phyloP scores from a whole-genome alignment of 2,329 filamentous ascomycete species.

The Diaporthe sp. region DNA sequence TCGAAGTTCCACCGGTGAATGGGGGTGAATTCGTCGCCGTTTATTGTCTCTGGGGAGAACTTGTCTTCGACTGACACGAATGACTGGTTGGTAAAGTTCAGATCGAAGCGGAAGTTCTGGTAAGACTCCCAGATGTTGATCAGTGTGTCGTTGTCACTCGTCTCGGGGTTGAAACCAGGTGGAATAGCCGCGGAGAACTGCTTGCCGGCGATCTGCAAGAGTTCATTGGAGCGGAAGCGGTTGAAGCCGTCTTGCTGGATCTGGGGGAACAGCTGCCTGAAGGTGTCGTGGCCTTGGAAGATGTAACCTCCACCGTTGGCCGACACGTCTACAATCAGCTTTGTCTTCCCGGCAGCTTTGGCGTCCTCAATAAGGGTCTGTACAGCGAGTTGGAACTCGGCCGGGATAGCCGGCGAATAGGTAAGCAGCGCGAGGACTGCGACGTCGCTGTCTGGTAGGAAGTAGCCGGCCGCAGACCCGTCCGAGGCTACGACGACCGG shows the following conservation, averaged over 20 bases:
- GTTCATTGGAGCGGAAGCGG: slow-evolving; percentile 43
- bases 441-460: slow-evolving; percentile 49
- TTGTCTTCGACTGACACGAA: slow-evolving; percentile 59
- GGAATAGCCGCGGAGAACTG: slow-evolving; percentile 30
- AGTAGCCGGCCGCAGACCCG: slow-evolving; percentile 49
- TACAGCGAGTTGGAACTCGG: slow-evolving; percentile 49
- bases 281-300: slow-evolving; percentile 67
- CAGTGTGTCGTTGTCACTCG: slow-evolving; percentile 50
- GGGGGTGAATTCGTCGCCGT: slow-evolving; percentile 64
- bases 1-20: slow-evolving; percentile 62
- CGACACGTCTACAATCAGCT: slow-evolving; percentile 67
- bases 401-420: slow-evolving; percentile 45
- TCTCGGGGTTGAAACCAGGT: slow-evolving; percentile 56
- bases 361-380: slow-evolving; percentile 49
- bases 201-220: slow-evolving; percentile 27
- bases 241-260: slow-evolving; percentile 55
- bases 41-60: slow-evolving; percentile 50
- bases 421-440: slow-evolving; percentile 48
- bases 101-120: slow-evolving; percentile 62
- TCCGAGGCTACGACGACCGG: slow-evolving; percentile 48
- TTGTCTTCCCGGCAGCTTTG: slow-evolving; percentile 64
- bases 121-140: slow-evolving; percentile 60
- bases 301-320: slow-evolving; percentile 69
- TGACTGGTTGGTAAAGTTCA: slow-evolving; percentile 59
- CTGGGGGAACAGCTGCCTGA: slow-evolving; percentile 66